These are phyloP conservation scores for Simmondsia chinensis DNA, from an alignment of 148 eudicot genomes.

Conservation along the genomic window DNA sequence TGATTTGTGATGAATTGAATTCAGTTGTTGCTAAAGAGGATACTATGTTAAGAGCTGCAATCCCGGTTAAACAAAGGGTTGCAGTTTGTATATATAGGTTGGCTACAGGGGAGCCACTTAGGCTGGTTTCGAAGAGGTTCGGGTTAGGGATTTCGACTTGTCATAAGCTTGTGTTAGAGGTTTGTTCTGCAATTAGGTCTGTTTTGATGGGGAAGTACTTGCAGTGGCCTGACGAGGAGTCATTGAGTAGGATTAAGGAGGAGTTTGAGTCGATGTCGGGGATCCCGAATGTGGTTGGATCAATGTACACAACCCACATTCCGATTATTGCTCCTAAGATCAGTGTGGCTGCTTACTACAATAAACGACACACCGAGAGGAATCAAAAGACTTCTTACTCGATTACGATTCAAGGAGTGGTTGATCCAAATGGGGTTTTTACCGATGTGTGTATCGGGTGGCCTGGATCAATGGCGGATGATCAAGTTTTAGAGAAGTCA, in stretches of 20 bases:
- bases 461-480: constrained; percentile 94
- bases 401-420: constrained; percentile 85
- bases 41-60: constrained; percentile 70
- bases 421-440: constrained; percentile 59
- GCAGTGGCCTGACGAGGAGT: constrained; percentile 64
- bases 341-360: constrained; percentile 82
- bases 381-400: constrained; percentile 87
- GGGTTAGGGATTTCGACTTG: constrained; percentile 95
- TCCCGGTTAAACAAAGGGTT: constrained; percentile 78
- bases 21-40: constrained; percentile 73
- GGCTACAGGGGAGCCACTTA: constrained; percentile 85
- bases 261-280: constrained; percentile 56
- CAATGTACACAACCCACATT: constrained; percentile 85
- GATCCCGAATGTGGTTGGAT: constrained; percentile 78
- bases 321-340: constrained; percentile 92
- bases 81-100: constrained; percentile 86
- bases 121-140: constrained; percentile 71
- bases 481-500: constrained; percentile 72
- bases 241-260: constrained; percentile 26
- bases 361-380: constrained; percentile 65
- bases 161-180: constrained; percentile 86
- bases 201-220: constrained; percentile 81
- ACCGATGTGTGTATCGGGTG: constrained; percentile 86
- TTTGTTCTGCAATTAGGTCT: constrained; percentile 66
- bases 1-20: constrained; percentile 66